Evolutionary conservation across 805 yeast genomes (phyloP).

Genomic region (Ogataea dorogensis): DNA sequence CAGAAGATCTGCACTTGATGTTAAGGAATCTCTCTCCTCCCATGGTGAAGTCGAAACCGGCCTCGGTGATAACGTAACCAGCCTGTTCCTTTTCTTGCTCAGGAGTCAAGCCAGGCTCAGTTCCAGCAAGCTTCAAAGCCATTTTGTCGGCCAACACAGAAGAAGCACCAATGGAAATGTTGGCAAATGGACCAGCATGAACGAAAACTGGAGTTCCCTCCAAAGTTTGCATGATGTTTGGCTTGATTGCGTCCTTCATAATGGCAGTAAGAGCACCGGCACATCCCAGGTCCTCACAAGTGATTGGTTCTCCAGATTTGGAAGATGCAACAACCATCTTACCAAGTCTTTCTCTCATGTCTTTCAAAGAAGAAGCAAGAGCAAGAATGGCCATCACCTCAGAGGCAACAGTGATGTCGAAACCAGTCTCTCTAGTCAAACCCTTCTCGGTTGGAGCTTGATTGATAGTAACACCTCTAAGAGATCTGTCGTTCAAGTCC

Average conservation of each 20-base stretch:
- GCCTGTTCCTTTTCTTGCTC: slow-evolving; percentile 39
- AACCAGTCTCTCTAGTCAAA: slow-evolving; percentile 80
- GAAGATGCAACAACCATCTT: slow-evolving; percentile 85
- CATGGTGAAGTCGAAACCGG: slow-evolving; percentile 98
- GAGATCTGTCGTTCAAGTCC: slow-evolving; percentile 89
- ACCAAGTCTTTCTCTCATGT: slow-evolving; percentile 86
- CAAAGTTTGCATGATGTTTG: slow-evolving; percentile 93
- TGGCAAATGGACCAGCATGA: slow-evolving; percentile 98
- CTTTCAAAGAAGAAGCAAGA: slow-evolving; percentile 69
- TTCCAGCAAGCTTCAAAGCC: slow-evolving; percentile 87
- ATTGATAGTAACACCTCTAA: slow-evolving; percentile 87
- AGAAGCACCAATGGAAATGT: slow-evolving; percentile 94
- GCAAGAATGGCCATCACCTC: slow-evolving; percentile 97
- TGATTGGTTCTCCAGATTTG: slow-evolving; percentile 72
- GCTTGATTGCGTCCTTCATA: slow-evolving; percentile 93
- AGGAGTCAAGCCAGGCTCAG: slow-evolving; percentile 41
- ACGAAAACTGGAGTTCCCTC: slow-evolving; percentile 98
- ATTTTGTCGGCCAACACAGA: slow-evolving; percentile 91
- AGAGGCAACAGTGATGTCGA: slow-evolving; percentile 94
- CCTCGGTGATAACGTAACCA: slow-evolving; percentile 95
- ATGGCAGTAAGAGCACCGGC: slow-evolving; percentile 96
- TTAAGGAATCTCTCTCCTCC: slow-evolving; percentile 97
- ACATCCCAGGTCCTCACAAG: slow-evolving; percentile 92
- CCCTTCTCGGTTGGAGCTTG: slow-evolving; percentile 94
- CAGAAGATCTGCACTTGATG: slow-evolving; percentile 91